Percentiles rank a stretch among this genome's conserved stretches.
These are phyloP conservation scores for Haematococcus sp. DNA, from an alignment of 139 green algal species.

Conservation along the genomic window DNA sequence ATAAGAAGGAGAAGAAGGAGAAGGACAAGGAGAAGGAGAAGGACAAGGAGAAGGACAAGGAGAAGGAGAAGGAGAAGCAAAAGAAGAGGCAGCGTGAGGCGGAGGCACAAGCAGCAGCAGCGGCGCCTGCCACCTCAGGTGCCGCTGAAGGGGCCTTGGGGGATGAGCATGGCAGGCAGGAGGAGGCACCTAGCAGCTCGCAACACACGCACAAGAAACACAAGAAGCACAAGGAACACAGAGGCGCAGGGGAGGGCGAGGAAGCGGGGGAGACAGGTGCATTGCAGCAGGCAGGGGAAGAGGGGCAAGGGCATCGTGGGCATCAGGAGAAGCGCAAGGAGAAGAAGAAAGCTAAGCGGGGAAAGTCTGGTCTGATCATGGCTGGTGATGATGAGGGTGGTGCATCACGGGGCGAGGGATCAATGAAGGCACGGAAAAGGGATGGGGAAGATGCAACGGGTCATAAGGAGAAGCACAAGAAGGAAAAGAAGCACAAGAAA, in stretches of 20 bases:
- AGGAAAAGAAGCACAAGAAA: too few relatives aligned
- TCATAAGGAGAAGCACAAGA: too few relatives aligned
- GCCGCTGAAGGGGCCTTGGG: not conserved
- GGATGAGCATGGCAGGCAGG: constrained; percentile 2
- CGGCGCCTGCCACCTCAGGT: too few relatives aligned
- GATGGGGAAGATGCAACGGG: too few relatives aligned
- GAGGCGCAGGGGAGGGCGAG: not conserved
- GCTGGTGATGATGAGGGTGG: too few relatives aligned
- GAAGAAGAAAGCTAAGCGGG: not conserved
- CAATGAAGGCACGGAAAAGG: too few relatives aligned
- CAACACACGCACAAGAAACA: not conserved
- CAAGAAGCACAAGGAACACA: not conserved
- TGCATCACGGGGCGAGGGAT: too few relatives aligned
- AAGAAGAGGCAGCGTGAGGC: not conserved
- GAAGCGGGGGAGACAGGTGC: not conserved
- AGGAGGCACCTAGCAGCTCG: constrained; percentile 9
- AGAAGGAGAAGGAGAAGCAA: not conserved
- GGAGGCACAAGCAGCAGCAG: not conserved
- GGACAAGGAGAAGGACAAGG: not conserved
- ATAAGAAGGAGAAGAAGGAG: not conserved
- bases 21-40: not conserved
- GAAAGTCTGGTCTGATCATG: too few relatives aligned
- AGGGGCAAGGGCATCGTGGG: not conserved
- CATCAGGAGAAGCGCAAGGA: constrained; percentile 1
- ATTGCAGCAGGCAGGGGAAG: not conserved